Conservation (phyloP, 2,329 filamentous ascomycete genomes). For the Fusarium sp. region DNA sequence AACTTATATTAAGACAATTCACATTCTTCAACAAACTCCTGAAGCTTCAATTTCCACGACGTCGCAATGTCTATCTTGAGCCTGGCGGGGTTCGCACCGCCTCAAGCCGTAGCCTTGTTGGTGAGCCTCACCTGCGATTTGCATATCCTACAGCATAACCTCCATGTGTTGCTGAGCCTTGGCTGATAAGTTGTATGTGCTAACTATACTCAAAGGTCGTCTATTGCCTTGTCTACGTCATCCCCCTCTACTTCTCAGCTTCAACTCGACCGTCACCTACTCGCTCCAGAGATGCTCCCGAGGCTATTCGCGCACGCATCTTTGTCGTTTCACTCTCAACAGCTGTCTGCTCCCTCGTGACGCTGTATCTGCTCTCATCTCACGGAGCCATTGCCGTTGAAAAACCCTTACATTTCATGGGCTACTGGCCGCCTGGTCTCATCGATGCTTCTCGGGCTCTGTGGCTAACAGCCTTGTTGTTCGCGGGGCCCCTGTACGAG, state of each 20-base stretch:
- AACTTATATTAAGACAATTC: background rate
- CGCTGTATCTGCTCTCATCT: conserved; percentile 73
- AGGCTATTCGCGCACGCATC: conserved; percentile 89
- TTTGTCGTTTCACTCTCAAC: conserved; percentile 84
- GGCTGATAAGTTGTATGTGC: background rate
- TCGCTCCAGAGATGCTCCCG: conserved; percentile 87
- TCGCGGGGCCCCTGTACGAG: conserved; percentile 87
- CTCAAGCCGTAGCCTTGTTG: conserved; percentile 44
- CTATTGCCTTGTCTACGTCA: conserved; percentile 91
- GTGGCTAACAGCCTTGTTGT: conserved; percentile 82
- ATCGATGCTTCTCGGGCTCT: conserved; percentile 73
- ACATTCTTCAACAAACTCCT: background rate
- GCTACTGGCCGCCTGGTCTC: conserved; percentile 82
- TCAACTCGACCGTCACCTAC: conserved; percentile 83
- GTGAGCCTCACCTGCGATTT: conserved; percentile 33
- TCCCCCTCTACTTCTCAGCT: conserved; percentile 87
- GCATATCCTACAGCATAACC: background rate
- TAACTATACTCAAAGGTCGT: conserved; percentile 62
- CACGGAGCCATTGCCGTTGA: conserved; percentile 60
- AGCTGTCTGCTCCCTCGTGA: conserved; percentile 73
- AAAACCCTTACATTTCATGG: conserved; percentile 75
- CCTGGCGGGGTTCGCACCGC: conserved; percentile 38
- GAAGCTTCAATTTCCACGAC: background rate
- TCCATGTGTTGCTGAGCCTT: conserved; percentile 1
- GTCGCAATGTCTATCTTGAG: conserved; percentile 19